phyloP scores from a whole-genome alignment of 768 basidiomycete species.

The Hypsizygus marmoreus region DNA sequence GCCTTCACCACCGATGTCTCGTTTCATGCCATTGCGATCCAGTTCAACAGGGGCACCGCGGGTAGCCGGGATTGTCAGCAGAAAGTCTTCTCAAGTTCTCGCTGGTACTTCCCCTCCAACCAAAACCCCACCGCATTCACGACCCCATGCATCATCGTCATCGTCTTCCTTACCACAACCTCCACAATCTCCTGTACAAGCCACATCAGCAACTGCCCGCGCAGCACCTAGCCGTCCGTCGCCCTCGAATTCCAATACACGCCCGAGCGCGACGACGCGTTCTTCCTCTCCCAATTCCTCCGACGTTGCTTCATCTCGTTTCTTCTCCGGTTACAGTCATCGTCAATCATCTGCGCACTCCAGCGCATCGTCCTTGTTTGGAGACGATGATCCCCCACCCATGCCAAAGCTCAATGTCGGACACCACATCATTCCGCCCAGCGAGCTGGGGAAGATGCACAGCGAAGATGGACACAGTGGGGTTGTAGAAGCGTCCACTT shows the following conservation, averaged over 20 bases:
- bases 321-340: constrained; percentile 41
- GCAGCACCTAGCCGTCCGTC: too few species aligned
- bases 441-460: constrained; percentile 49
- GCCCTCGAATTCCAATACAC: constrained; percentile 13
- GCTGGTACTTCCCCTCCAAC: background rate
- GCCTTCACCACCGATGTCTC: too few species aligned
- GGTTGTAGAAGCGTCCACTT: background rate
- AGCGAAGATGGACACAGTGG: constrained; percentile 18
- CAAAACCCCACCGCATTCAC: background rate
- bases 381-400: constrained; percentile 39
- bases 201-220: too few species aligned
- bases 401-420: constrained; percentile 33
- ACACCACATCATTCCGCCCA: constrained; percentile 58
- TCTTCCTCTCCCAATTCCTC: constrained; percentile 67
- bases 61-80: constrained; percentile 10
- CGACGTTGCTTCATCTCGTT: constrained; percentile 54
- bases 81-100: constrained; percentile 14
- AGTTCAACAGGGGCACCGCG: constrained; percentile 15
- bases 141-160: constrained; percentile 6
- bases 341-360: constrained; percentile 46
- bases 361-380: constrained; percentile 52
- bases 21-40: constrained; percentile 24
- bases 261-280: constrained; percentile 51
- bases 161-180: too few species aligned
- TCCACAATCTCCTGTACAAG: background rate